Percentiles rank a stretch among this genome's conserved stretches.
Evolutionary conservation across 139 green algal genomes (phyloP).

Genomic region (Chlorella vulgaris): DNA sequence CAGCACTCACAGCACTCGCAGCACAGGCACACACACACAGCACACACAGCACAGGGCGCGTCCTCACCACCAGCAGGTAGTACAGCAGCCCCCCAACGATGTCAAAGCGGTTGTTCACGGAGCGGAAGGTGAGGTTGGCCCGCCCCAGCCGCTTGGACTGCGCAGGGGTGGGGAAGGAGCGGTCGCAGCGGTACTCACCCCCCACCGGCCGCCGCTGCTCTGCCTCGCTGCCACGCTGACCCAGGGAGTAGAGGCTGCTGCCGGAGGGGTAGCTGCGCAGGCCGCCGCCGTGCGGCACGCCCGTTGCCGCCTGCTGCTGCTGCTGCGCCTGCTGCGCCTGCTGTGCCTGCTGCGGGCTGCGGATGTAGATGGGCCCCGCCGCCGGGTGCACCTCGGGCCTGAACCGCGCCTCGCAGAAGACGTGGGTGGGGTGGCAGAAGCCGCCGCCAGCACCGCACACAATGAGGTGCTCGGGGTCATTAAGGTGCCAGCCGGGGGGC

Average conservation of each 20-base stretch:
- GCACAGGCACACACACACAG: too few relatives aligned
- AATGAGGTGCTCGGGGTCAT: constrained; percentile 87
- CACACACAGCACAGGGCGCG: neutral
- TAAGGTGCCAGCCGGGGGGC: constrained; percentile 38
- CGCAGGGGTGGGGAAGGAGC: constrained; percentile 61
- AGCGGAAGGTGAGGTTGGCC: constrained; percentile 82
- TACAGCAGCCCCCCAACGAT: constrained; percentile 86
- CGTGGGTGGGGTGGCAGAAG: constrained; percentile 90
- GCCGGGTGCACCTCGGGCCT: constrained; percentile 54
- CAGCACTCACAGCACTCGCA: too few relatives aligned
- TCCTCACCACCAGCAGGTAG: constrained; percentile 79
- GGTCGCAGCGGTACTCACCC: constrained; percentile 75
- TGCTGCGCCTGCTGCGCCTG: neutral
- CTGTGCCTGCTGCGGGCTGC: neutral
- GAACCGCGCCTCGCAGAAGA: constrained; percentile 76
- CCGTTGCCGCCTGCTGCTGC: neutral
- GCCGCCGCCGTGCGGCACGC: neutral
- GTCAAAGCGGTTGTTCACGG: constrained; percentile 79
- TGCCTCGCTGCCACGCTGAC: neutral
- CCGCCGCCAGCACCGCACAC: constrained; percentile 78
- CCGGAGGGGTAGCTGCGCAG: constrained; percentile 17
- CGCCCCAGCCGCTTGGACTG: constrained; percentile 61
- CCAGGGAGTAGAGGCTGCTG: constrained; percentile 31
- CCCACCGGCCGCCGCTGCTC: neutral
- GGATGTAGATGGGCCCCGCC: constrained; percentile 54